These are phyloP conservation scores for Backusella psychrophila DNA, from an alignment of 192 early-diverging fungal species.

Conservation along the genomic window DNA sequence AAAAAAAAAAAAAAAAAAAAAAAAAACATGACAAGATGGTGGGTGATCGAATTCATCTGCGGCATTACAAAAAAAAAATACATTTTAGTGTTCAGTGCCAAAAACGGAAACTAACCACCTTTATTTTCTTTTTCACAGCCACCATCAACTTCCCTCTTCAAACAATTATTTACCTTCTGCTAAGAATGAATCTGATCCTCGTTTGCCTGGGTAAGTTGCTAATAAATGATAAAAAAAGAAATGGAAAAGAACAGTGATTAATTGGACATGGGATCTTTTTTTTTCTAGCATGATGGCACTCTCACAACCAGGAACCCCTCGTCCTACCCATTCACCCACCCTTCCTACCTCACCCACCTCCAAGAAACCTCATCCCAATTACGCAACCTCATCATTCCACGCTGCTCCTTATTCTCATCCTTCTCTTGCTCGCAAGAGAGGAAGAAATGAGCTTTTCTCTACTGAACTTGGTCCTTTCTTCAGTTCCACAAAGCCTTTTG, in stretches of 20 bases:
- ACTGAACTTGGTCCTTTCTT: conserved; percentile 70
- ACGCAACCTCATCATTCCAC: conserved; percentile 14
- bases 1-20: neutral
- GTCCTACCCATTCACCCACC: conserved; percentile 8
- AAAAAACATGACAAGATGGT: neutral
- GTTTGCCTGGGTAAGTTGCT: conserved; percentile 25
- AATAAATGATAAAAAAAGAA: neutral
- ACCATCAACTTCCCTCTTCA: conserved; percentile 12
- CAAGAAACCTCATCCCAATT: conserved; percentile 13
- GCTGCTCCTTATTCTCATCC: conserved; percentile 23
- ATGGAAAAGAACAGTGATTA: neutral
- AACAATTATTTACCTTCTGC: conserved; percentile 3
- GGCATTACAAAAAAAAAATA: neutral
- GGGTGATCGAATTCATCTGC: neutral
- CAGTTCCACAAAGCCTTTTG: conserved; percentile 59
- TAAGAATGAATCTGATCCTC: conserved; percentile 22
- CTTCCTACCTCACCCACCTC: conserved; percentile 2
- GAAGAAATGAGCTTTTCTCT: conserved; percentile 41
- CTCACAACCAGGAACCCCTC: conserved; percentile 28
- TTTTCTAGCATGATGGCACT: conserved; percentile 25
- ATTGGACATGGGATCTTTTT: neutral
- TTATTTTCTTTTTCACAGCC: neutral
- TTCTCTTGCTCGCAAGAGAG: conserved; percentile 33
- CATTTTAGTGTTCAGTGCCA: neutral
- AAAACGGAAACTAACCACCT: conserved; percentile 13